Conservation (phyloP, 106 monocot genomes). For the Agapanthus africanus region DNA sequence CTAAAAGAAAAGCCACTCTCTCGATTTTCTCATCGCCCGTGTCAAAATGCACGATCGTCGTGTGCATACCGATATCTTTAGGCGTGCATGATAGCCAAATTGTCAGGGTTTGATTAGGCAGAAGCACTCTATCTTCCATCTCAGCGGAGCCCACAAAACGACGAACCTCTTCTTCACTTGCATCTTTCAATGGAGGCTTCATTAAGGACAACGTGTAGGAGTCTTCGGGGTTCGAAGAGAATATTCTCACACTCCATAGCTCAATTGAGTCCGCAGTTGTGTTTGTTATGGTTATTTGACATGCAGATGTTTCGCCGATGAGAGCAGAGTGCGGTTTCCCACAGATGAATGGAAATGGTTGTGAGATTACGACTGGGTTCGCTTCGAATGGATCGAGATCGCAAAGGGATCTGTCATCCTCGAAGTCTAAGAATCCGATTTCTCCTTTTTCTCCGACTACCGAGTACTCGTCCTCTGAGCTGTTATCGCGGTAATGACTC, state of each 20-base stretch:
- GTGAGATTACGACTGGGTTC: constrained; percentile 53
- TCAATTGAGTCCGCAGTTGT: constrained; percentile 56
- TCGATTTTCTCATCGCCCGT: constrained; percentile 76
- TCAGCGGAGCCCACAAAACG: constrained; percentile 48
- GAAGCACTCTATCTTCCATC: constrained; percentile 74
- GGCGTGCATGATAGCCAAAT: constrained; percentile 97
- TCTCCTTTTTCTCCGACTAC: constrained; percentile 61
- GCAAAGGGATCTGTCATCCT: constrained; percentile 60
- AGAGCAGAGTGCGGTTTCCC: constrained; percentile 74
- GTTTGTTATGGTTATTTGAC: constrained; percentile 49
- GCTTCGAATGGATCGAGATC: constrained; percentile 31
- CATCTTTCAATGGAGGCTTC: constrained; percentile 53
- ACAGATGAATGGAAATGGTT: constrained; percentile 52
- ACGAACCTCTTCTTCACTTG: constrained; percentile 23
- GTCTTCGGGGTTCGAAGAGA: constrained; percentile 82
- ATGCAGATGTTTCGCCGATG: constrained; percentile 47
- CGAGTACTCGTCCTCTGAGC: constrained; percentile 15
- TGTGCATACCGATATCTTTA: constrained; percentile 77
- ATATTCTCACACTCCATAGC: constrained; percentile 84
- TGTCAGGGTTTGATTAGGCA: constrained; percentile 56
- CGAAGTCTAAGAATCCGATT: constrained; percentile 70
- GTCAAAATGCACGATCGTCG: constrained; percentile 76
- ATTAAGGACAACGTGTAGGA: constrained; percentile 62
- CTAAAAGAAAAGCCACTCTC: constrained; percentile 78
- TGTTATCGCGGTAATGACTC: constrained; percentile 9